These are phyloP conservation scores for Nakaseomyces sp. DNA, from an alignment of 1,139 yeast genomes.

Conservation along the genomic window DNA sequence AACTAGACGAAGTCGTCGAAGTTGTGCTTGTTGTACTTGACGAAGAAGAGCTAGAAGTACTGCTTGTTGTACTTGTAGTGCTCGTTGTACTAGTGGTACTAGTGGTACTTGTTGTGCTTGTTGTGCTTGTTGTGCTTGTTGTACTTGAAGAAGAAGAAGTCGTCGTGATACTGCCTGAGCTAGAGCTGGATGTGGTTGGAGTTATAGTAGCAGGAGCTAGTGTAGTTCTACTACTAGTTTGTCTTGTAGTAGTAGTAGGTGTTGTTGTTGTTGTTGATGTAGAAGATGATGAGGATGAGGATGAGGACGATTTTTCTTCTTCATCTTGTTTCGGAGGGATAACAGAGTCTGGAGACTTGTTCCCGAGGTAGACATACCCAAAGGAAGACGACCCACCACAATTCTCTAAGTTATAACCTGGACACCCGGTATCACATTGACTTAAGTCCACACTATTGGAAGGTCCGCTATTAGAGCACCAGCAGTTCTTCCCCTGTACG, in stretches of 20 bases:
- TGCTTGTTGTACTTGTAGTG: conserved; percentile 2
- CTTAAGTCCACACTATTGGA: conserved; percentile 10
- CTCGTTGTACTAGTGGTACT: conserved; percentile 2
- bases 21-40: conserved; percentile 7
- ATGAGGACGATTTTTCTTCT: too few relatives aligned
- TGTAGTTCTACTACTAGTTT: not conserved
- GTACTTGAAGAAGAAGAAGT: not conserved
- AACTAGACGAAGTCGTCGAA: conserved; percentile 2
- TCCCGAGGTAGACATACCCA: conserved; percentile 17
- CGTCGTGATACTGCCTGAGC: not conserved
- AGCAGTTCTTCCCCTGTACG: conserved; percentile 18
- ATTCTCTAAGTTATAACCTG: conserved; percentile 17
- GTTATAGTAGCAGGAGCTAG: conserved; percentile 4
- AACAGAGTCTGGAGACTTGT: conserved; percentile 7
- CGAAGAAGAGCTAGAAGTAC: conserved; percentile 1
- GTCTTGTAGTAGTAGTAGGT: not conserved
- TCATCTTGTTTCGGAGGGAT: not conserved
- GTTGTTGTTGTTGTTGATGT: not conserved
- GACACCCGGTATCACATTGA: conserved; percentile 17
- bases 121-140: conserved; percentile 1
- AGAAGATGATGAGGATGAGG: too few relatives aligned
- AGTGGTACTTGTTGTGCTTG: not conserved
- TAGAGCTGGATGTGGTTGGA: conserved; percentile 5
- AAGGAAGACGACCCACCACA: conserved; percentile 18
- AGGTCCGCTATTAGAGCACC: conserved; percentile 19